Percentiles rank a stretch among this genome's conserved stretches.
These are phyloP conservation scores for Metschnikowia drakensbergensis DNA, from an alignment of 805 yeast genomes.

Conservation along the genomic window DNA sequence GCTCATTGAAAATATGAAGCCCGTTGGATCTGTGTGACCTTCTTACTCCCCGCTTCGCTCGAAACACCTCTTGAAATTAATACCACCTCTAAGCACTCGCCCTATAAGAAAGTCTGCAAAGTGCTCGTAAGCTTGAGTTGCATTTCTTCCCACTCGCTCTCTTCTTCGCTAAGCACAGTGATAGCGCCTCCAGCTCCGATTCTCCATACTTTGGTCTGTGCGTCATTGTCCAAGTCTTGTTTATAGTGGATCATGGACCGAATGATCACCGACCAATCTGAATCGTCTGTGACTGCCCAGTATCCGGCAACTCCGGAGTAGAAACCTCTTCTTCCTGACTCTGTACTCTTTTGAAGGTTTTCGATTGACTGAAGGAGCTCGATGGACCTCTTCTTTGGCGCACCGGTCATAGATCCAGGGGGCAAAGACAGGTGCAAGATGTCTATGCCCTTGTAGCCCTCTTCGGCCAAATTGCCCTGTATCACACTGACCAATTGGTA, in stretches of 20 bases:
- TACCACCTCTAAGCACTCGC: neutral
- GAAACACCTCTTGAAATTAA: neutral
- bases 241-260: constrained; percentile 72
- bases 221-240: constrained; percentile 39
- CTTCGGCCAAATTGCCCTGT: constrained; percentile 49
- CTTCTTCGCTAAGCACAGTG: constrained; percentile 78
- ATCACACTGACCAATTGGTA: constrained; percentile 90
- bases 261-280: constrained; percentile 96
- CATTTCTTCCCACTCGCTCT: constrained; percentile 94
- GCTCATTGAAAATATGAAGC: no score
- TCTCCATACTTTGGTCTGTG: constrained; percentile 50
- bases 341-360: constrained; percentile 28
- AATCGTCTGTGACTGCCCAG: constrained; percentile 82
- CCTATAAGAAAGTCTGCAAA: constrained; percentile 56
- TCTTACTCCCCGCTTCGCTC: no score
- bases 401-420: constrained; percentile 99
- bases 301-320: constrained; percentile 96
- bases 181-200: constrained; percentile 99
- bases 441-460: constrained; percentile 66
- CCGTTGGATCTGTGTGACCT: no score
- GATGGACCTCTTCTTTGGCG: constrained; percentile 92
- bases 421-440: constrained; percentile 77
- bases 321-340: constrained; percentile 63
- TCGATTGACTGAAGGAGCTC: constrained; percentile 69
- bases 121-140: constrained; percentile 74